Base-by-base conservation (phyloP, 2,329 filamentous ascomycete genomes). In the Colletotrichum filicis region DNA sequence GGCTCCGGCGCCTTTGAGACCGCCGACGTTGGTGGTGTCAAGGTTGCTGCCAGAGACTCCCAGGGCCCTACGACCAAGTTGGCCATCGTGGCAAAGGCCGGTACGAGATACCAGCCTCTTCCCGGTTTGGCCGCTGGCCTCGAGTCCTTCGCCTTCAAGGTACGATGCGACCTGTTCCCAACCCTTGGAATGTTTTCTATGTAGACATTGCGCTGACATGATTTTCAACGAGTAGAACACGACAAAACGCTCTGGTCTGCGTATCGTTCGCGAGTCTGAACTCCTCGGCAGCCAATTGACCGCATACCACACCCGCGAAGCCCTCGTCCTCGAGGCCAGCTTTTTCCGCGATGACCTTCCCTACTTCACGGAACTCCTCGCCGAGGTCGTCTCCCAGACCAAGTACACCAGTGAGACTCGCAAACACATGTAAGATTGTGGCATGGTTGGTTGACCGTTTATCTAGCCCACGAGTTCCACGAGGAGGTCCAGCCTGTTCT, bases 71-170 rank as follows among this genome's bases (percentile, higher is more conserved):
- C 96, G 75, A 95, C 95, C 75, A 97, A 95, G 81, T 90, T 99
- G 77, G 95, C 95, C 69, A 85, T 99, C 76, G 94, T 99, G 82
- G 92, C 95, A 78, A 98, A 97, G 89, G 97, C 95, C 76, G 97
- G 97, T 80, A 97, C 96, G 76, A 90, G 97, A 84, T 98, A 96
- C 85, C 92, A 99, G 88, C 91, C 94, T 76, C 89, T 94, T 77
- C 97, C 97, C 75, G 97, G 97, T 77, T 90, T 98, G 84, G 93
- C 96, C 76, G 93, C 95, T 81, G 96, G 93, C 72, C 90, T 99
- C 77, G 94, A 97, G 87, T 94, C 95, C 84, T 99, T 97, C 87
- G 96, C 97, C 77, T 99, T 98, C 92, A 97, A 97, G 94, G 97
- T 95, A 83, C 79, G 85, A 52, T 52, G 64, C 59, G 35, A 61